phyloP scores from a whole-genome alignment of 106 monocot species.

The Dioscorea zingiberensis region DNA sequence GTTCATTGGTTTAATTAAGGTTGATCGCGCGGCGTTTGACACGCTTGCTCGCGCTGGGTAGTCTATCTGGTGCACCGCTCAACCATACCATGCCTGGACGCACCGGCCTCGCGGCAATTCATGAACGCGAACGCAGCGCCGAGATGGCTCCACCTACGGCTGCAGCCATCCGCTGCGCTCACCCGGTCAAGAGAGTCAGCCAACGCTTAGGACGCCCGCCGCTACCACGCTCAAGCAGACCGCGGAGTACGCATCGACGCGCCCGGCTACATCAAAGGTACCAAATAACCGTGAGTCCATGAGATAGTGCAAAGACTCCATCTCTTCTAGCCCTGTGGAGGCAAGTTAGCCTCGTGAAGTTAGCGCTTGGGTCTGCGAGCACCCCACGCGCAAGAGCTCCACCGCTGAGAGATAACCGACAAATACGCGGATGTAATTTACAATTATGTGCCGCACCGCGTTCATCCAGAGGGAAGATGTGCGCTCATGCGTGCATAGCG shows the following conservation, averaged over 20 bases:
- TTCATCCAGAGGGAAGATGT: constrained; percentile 37
- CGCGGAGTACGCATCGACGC: constrained; percentile 46
- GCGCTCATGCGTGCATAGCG: constrained; percentile 46
- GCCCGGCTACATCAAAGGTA: constrained; percentile 16
- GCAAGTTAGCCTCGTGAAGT: constrained; percentile 13
- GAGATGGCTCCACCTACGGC: constrained; percentile 26
- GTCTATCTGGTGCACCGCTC: constrained; percentile 44
- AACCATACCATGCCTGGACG: constrained; percentile 70
- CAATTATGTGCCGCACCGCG: too few species aligned
- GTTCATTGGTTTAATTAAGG: too few species aligned
- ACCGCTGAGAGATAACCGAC: constrained; percentile 57
- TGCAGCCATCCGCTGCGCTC: constrained; percentile 15
- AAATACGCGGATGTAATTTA: constrained; percentile 19
- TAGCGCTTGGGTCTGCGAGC: constrained; percentile 14
- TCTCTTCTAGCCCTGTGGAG: constrained; percentile 34
- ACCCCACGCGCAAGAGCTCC: constrained; percentile 28
- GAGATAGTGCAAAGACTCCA: constrained; percentile 39
- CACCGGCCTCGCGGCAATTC: constrained; percentile 41
- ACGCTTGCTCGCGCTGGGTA: constrained; percentile 53
- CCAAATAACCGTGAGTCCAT: constrained; percentile 13
- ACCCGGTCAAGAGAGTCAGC: constrained; percentile 30
- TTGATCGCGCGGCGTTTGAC: constrained; percentile 37
- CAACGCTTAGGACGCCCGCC: constrained; percentile 30
- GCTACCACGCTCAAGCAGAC: constrained; percentile 12
- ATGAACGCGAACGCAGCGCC: constrained; percentile 40